phyloP scores from a whole-genome alignment of 2,329 filamentous ascomycete species.

The Acephala macrosclerotiorum region DNA sequence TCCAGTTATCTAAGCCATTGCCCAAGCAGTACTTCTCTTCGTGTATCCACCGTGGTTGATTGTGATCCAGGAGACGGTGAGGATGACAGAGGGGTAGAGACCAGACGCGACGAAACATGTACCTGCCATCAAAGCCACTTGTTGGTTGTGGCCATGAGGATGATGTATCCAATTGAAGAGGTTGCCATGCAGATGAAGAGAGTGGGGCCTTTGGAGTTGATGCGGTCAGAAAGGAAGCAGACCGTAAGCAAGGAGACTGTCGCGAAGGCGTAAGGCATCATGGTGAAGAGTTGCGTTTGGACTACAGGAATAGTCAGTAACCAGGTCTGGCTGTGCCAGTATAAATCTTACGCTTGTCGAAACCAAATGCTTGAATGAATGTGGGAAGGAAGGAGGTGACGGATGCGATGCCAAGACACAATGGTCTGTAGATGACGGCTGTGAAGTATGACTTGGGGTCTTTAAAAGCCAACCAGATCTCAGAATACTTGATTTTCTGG shows the following conservation, averaged over 20 bases:
- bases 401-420: slow-evolving; percentile 14
- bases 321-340: not conserved
- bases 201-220: slow-evolving; percentile 19
- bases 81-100: slow-evolving; percentile 17
- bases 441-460: slow-evolving; percentile 22
- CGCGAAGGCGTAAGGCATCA: slow-evolving; percentile 23
- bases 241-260: slow-evolving; percentile 17
- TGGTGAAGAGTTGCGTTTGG: slow-evolving; percentile 22
- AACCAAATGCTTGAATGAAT: slow-evolving; percentile 18
- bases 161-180: slow-evolving; percentile 13
- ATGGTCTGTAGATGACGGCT: slow-evolving; percentile 10
- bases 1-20: slow-evolving; percentile 15
- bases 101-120: slow-evolving; percentile 17
- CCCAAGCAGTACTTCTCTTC: slow-evolving; percentile 18
- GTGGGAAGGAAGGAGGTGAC: slow-evolving; percentile 18
- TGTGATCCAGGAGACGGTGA: slow-evolving; percentile 19
- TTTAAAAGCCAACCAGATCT: slow-evolving; percentile 18
- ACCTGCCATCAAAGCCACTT: slow-evolving; percentile 16
- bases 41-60: slow-evolving; percentile 24
- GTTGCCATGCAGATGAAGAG: slow-evolving; percentile 16
- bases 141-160: slow-evolving; percentile 19
- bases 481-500: slow-evolving; percentile 22
- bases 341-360: slow-evolving; percentile 13
- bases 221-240: slow-evolving; percentile 20
- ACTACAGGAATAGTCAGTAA: slow-evolving; percentile 9